Conservation (phyloP, 2,329 filamentous ascomycete genomes). For the Nemania sp. region DNA sequence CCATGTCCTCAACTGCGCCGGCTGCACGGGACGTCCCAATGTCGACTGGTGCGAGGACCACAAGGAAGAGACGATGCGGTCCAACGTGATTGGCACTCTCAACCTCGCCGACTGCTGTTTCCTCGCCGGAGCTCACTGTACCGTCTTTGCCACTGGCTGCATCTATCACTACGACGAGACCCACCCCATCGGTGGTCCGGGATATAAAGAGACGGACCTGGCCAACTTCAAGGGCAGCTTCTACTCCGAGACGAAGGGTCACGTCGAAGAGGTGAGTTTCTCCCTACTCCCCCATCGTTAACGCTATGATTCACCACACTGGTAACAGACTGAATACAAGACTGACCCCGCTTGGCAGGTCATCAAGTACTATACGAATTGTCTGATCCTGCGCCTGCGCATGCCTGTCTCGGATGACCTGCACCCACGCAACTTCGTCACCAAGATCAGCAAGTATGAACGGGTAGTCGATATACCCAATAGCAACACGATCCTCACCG, state of each 20-base stretch:
- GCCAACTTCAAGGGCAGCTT: slow-evolving; percentile 71
- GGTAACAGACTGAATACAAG: slow-evolving; percentile 6
- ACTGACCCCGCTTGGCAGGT: slow-evolving; percentile 48
- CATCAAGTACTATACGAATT: slow-evolving; percentile 64
- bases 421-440: slow-evolving; percentile 69
- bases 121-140: slow-evolving; percentile 63
- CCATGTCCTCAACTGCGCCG: slow-evolving; percentile 69
- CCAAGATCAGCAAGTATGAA: slow-evolving; percentile 69
- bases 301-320: not conserved
- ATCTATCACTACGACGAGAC: slow-evolving; percentile 67
- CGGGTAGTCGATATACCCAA: slow-evolving; percentile 70
- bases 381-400: slow-evolving; percentile 66
- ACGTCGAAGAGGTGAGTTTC: slow-evolving; percentile 62
- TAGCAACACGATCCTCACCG: slow-evolving; percentile 68
- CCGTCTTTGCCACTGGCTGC: slow-evolving; percentile 70
- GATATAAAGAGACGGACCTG: slow-evolving; percentile 64
- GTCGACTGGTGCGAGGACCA: slow-evolving; percentile 75
- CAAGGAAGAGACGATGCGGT: slow-evolving; percentile 68
- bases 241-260: slow-evolving; percentile 69
- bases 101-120: slow-evolving; percentile 67
- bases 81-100: slow-evolving; percentile 68
- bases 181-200: slow-evolving; percentile 63
- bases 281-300: not conserved
- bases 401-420: slow-evolving; percentile 73
- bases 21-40: slow-evolving; percentile 68